Conservation (phyloP, 495 filamentous ascomycete genomes). For the Eremomyces bilateralis region DNA sequence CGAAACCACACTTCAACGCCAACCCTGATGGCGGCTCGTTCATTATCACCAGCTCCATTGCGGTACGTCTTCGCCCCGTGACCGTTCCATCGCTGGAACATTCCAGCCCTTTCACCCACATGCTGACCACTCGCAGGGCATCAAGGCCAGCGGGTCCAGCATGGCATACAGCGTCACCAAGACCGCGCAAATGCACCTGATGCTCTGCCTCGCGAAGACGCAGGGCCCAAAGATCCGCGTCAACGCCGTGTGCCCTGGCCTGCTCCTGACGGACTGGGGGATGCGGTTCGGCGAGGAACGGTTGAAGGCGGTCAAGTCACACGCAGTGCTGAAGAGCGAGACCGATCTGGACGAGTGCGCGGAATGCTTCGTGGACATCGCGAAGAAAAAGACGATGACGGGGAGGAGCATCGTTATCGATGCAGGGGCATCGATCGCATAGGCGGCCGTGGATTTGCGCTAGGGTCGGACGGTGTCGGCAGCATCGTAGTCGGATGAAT, state of each 20-base stretch:
- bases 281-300: neutral
- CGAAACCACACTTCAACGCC: constrained; percentile 39
- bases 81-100: constrained; percentile 2
- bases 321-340: constrained; percentile 17
- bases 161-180: constrained; percentile 49
- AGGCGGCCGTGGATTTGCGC: too few relatives aligned
- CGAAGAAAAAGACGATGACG: constrained; percentile 22
- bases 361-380: constrained; percentile 18
- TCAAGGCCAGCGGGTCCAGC: constrained; percentile 25
- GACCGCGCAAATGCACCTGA: constrained; percentile 44
- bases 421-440: too few relatives aligned
- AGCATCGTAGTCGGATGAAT: too few relatives aligned
- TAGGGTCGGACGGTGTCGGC: too few relatives aligned
- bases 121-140: neutral
- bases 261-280: constrained; percentile 57
- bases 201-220: constrained; percentile 46
- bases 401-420: too few relatives aligned
- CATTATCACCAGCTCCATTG: constrained; percentile 44
- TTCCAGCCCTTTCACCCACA: neutral
- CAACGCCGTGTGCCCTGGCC: constrained; percentile 45
- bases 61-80: constrained; percentile 17
- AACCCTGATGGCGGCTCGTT: constrained; percentile 50
- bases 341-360: constrained; percentile 20
- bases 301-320: neutral
- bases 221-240: constrained; percentile 44